Evolutionary conservation across 2,329 filamentous ascomycete species (phyloP).

Genomic region (Incumbomyces delicatus): DNA sequence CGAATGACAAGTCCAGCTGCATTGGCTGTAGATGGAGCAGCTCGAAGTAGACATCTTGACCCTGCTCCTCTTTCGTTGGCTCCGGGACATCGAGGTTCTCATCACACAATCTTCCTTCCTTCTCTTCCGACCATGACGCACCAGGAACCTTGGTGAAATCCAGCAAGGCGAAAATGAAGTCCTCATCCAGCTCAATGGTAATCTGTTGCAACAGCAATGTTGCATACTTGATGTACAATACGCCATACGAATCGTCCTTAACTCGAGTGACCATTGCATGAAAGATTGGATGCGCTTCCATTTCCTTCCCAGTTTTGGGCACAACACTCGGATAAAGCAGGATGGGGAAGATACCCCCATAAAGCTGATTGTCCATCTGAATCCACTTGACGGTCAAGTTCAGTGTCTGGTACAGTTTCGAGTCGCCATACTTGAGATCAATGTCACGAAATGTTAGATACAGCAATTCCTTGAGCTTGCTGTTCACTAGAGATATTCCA

Average conservation of each 20-base stretch:
- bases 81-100: constrained; percentile 86
- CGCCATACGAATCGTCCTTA: constrained; percentile 96
- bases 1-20: constrained; percentile 94
- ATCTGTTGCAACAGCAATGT: constrained; percentile 91
- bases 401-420: constrained; percentile 83
- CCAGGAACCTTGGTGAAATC: constrained; percentile 92
- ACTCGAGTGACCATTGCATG: constrained; percentile 86
- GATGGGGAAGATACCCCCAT: constrained; percentile 96
- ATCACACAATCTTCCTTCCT: constrained; percentile 79
- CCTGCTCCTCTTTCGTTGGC: constrained; percentile 70
- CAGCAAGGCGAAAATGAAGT: constrained; percentile 91
- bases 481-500: constrained; percentile 86
- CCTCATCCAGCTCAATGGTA: constrained; percentile 94
- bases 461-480: constrained; percentile 80
- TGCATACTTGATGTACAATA: constrained; percentile 97
- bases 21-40: constrained; percentile 94
- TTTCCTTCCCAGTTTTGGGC: constrained; percentile 91
- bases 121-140: constrained; percentile 73
- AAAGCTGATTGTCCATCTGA: constrained; percentile 96
- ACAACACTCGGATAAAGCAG: constrained; percentile 95
- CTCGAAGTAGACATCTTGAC: constrained; percentile 96
- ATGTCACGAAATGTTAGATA: constrained; percentile 91
- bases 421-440: constrained; percentile 83
- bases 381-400: constrained; percentile 95
- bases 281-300: constrained; percentile 90